These are phyloP conservation scores for Imleria badia DNA, from an alignment of 768 basidiomycete genomes.

Conservation along the genomic window DNA sequence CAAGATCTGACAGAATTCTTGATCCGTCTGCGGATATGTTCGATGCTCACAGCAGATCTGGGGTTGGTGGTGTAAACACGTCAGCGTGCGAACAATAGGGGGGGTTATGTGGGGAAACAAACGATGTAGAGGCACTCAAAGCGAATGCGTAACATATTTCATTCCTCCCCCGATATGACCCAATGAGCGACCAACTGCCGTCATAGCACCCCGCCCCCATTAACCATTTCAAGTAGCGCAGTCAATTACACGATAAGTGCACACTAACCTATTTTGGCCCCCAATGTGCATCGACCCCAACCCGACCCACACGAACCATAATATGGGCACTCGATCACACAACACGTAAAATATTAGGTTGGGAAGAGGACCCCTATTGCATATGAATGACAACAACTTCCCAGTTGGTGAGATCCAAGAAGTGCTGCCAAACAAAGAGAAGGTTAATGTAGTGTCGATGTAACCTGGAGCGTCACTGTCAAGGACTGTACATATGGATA, in stretches of 20 bases:
- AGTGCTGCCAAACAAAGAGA: neutral
- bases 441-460: neutral
- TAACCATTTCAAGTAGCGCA: neutral
- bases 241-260: neutral
- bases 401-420: neutral
- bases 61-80: neutral
- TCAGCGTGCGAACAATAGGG: neutral
- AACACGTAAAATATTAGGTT: no score
- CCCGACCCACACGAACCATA: no score
- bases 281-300: neutral
- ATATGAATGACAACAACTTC: no score
- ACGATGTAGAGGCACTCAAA: neutral
- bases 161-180: neutral
- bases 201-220: neutral
- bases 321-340: neutral
- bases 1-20: neutral
- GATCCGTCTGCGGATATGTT: neutral
- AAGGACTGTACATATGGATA: neutral
- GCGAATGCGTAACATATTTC: neutral
- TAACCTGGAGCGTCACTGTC: neutral
- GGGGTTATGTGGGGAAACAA: neutral
- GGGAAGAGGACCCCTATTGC: no score
- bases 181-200: slow-evolving; percentile 1
- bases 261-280: neutral
- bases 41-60: neutral